A percentile compares a stretch with the other conserved stretches of the same genome.
These are phyloP conservation scores for Fusarium goolgardi DNA, from an alignment of 2,329 filamentous ascomycete species.

Conservation along the genomic window DNA sequence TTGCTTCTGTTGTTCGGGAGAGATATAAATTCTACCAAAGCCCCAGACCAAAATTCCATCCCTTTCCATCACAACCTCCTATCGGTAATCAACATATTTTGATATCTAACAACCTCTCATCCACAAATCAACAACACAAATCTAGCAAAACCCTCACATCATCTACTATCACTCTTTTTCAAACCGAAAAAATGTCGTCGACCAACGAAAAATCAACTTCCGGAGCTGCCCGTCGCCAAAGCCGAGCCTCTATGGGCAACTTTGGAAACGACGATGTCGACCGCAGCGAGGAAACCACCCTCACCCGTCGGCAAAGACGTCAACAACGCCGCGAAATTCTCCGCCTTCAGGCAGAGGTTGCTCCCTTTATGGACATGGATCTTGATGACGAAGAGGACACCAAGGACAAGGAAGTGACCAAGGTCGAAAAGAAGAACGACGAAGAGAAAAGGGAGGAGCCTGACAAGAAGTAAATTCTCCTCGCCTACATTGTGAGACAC, in stretches of 20 bases:
- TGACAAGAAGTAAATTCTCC: neutral
- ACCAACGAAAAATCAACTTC: neutral
- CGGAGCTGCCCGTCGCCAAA: neutral
- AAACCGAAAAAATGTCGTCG: neutral
- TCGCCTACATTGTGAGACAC: rapidly evolving
- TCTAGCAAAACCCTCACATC: too few relatives aligned
- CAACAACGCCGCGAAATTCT: slow-evolving; percentile 4
- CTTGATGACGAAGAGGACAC: neutral
- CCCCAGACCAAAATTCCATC: neutral
- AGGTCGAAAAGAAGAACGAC: neutral
- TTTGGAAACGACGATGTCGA: neutral
- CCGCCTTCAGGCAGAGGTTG: neutral
- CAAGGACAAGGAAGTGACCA: neutral
- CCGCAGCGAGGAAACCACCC: rapidly evolving
- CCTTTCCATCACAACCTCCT: neutral
- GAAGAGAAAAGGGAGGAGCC: neutral
- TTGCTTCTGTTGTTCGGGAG: neutral
- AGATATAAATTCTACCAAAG: neutral
- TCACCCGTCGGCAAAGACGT: neutral
- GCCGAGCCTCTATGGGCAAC: neutral
- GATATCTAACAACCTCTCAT: neutral
- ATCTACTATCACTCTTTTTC: too few relatives aligned
- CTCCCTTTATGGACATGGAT: neutral
- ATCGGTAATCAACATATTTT: neutral
- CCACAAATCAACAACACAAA: neutral